These are phyloP conservation scores for Calonectria leucothoes DNA, from an alignment of 2,329 filamentous ascomycete species.

Conservation along the genomic window DNA sequence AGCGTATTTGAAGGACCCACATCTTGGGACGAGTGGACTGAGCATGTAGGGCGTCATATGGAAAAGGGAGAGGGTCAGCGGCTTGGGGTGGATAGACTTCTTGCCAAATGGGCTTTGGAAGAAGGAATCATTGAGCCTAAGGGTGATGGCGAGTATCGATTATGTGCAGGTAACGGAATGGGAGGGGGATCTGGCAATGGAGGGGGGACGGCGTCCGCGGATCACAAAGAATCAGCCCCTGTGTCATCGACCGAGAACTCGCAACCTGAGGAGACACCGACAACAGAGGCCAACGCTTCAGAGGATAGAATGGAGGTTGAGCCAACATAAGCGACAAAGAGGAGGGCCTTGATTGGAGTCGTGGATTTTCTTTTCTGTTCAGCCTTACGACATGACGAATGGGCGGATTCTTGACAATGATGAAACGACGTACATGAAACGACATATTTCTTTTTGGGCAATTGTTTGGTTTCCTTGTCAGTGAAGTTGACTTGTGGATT, in stretches of 20 bases:
- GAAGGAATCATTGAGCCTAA: constrained; percentile 72
- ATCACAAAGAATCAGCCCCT: constrained; percentile 42
- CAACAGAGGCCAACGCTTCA: constrained; percentile 37
- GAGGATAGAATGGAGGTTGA: constrained; percentile 45
- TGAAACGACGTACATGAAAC: constrained; percentile 44
- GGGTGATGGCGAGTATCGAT: constrained; percentile 66
- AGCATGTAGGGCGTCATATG: constrained; percentile 91
- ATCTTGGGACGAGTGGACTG: constrained; percentile 91
- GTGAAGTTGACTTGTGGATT: constrained; percentile 13
- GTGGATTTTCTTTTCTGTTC: constrained; percentile 25
- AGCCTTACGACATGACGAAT: constrained; percentile 28
- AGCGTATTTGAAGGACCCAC: constrained; percentile 76
- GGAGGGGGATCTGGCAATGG: constrained; percentile 31
- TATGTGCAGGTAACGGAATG: constrained; percentile 50
- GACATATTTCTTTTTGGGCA: constrained; percentile 36
- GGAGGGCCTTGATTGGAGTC: constrained; percentile 24
- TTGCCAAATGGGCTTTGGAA: constrained; percentile 72
- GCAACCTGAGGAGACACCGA: constrained; percentile 38
- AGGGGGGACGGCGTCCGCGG: constrained; percentile 24
- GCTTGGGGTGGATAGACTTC: constrained; percentile 67
- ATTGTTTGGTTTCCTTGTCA: constrained; percentile 31
- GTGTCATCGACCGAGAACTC: constrained; percentile 35
- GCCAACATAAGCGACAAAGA: constrained; percentile 22
- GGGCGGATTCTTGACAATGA: constrained; percentile 37
- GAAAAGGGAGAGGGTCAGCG: constrained; percentile 75